Conservation (phyloP, 2,329 filamentous ascomycete species). For the Cordyceps pruinosa region DNA sequence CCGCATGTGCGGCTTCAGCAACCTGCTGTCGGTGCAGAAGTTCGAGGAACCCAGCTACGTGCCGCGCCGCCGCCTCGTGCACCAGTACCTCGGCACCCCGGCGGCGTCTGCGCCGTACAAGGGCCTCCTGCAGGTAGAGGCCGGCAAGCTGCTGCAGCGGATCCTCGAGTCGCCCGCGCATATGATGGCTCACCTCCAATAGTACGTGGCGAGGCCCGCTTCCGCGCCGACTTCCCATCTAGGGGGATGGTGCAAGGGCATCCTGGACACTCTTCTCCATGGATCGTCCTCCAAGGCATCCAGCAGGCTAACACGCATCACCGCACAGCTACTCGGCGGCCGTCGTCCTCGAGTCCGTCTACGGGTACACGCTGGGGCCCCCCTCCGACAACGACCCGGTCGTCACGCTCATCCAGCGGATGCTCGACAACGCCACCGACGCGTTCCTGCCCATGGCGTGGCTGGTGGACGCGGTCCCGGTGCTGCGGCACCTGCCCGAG, state of each 20-base stretch:
- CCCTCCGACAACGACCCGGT: constrained; percentile 14
- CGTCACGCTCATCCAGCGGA: constrained; percentile 14
- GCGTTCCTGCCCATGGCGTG: background rate
- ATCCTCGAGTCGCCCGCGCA: constrained; percentile 11
- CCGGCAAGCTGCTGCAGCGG: constrained; percentile 10
- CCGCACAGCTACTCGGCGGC: constrained; percentile 14
- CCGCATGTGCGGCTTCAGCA: constrained; percentile 22
- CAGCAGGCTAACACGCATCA: background rate
- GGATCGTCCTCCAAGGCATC: background rate
- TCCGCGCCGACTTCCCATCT: no score
- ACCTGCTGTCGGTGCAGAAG: constrained; percentile 20
- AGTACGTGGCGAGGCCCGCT: constrained; percentile 9
- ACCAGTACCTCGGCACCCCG: constrained; percentile 24
- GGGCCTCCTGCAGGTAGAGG: constrained; percentile 11
- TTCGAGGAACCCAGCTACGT: constrained; percentile 15
- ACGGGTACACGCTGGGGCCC: constrained; percentile 18
- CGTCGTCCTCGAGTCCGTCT: constrained; percentile 13
- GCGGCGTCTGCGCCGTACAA: constrained; percentile 16
- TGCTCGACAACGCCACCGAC: background rate
- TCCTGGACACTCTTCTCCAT: background rate
- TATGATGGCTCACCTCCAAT: constrained; percentile 14
- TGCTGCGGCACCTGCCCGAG: background rate
- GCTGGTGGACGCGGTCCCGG: background rate
- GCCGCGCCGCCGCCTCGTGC: constrained; percentile 21
- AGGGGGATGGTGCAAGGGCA: no score